Conservation (phyloP, 257 asterid genomes). For the Rubia yunnanensis region DNA sequence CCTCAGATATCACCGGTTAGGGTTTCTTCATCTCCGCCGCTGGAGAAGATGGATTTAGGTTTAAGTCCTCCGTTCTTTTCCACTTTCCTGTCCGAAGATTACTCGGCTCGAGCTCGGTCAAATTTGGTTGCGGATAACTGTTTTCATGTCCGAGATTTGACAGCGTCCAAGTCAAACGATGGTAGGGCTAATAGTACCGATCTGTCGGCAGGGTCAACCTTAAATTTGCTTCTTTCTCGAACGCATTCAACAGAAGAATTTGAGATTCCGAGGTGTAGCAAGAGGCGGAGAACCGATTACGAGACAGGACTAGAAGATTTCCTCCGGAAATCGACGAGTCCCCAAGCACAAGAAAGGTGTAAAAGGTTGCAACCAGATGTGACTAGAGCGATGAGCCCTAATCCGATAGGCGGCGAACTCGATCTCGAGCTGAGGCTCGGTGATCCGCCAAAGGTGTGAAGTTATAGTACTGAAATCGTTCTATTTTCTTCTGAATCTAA, state of each 20-base stretch:
- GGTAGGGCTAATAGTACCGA: constrained; percentile 28
- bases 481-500: constrained; percentile 5
- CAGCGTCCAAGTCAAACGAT: constrained; percentile 14
- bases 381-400: constrained; percentile 20
- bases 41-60: neutral
- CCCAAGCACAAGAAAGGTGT: constrained; percentile 25
- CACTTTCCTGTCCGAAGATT: constrained; percentile 19
- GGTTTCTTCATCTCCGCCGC: constrained; percentile 46
- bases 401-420: constrained; percentile 36
- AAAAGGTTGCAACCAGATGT: constrained; percentile 18
- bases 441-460: constrained; percentile 55
- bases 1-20: constrained; percentile 31
- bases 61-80: constrained; percentile 24
- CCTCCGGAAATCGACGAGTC: constrained; percentile 19
- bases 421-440: constrained; percentile 97
- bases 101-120: constrained; percentile 35
- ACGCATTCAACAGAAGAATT: constrained; percentile 21
- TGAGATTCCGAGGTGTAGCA: constrained; percentile 42
- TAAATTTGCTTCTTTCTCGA: constrained; percentile 24
- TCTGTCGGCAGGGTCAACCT: constrained; percentile 17
- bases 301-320: constrained; percentile 19
- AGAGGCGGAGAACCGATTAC: constrained; percentile 51
- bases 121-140: constrained; percentile 32
- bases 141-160: constrained; percentile 18
- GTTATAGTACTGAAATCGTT: constrained; percentile 13